Percentiles rank a stretch among this genome's conserved stretches.
Conservation (phyloP, 805 yeast species). For the Yarrowia sp. region DNA sequence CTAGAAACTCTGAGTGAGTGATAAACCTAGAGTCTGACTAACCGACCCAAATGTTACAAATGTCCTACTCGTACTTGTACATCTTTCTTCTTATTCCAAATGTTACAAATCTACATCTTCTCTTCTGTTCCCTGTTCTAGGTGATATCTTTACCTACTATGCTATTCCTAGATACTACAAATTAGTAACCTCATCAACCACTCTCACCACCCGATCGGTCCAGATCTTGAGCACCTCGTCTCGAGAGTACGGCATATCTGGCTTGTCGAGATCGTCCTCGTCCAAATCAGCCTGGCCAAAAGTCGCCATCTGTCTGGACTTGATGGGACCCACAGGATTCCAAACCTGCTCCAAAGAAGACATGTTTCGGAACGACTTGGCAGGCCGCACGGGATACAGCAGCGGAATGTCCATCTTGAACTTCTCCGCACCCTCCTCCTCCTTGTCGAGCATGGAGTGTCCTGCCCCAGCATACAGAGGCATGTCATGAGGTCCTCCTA, state of each 20-base stretch:
- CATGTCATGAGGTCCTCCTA: background rate
- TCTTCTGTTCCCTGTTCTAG: too few species aligned
- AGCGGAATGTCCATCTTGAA: slow-evolving; percentile 1
- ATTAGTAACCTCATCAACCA: background rate
- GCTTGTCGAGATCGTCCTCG: slow-evolving; percentile 3
- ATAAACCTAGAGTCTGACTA: too few species aligned
- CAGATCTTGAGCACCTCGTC: slow-evolving; percentile 22
- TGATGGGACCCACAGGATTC: slow-evolving; percentile 13
- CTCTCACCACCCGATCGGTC: slow-evolving; percentile 2
- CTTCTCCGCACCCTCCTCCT: background rate
- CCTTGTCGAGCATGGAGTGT: background rate
- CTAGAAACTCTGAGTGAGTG: too few species aligned
- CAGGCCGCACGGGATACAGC: background rate
- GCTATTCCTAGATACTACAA: too few species aligned
- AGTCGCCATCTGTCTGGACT: slow-evolving; percentile 11
- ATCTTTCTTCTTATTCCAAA: too few species aligned
- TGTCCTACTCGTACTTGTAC: too few species aligned
- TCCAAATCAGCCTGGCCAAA: slow-evolving; percentile 23
- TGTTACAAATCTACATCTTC: too few species aligned
- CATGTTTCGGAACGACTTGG: background rate
- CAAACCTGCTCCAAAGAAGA: slow-evolving; percentile 3
- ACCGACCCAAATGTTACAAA: too few species aligned
- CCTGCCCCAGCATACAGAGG: background rate
- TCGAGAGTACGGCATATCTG: slow-evolving; percentile 11
- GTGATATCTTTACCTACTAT: too few species aligned